Evolutionary conservation across 306 rosid species (phyloP), one percentile per base, ranked within the genome.

Genomic region (Fragaria vesca): DNA sequence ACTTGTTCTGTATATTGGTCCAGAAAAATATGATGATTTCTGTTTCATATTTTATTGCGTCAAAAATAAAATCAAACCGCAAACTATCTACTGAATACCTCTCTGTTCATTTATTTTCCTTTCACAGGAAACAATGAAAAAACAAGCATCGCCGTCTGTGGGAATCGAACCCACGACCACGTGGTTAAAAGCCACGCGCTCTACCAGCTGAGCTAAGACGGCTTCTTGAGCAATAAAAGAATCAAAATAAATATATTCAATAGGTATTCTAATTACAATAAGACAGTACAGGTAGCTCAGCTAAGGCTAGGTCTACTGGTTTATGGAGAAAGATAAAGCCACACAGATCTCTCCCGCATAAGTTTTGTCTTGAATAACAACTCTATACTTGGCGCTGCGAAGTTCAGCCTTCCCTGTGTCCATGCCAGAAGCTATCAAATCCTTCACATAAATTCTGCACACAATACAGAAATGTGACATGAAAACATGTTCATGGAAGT

Each of bases 181-280:
- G 71, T 71, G 82, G 55, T 79, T 79, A 79, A 79, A 79, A 79
- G 77, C 72, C 77, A 61, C 77, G 77, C 77, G 77, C 82, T 79
- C 82, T 79, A 72, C 82, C 77, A 12, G 82, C 82, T 79, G 82
- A 79, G 77, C 82, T 72, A 72, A 79, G 82, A 75, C 78, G 78
- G 78, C 71, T 42, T 0, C 0, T 1, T 4, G 34, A 0, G 1
- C 0, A 0, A 17, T 4, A 0, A 8, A 7, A 7, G 47, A 34
- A 18, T 32, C 36, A 32, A 3, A 32, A 32, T 3, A 0, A 3
- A 0, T 32, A 32, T 0, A 32, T 32, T 32, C 36, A 32, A 32
- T 32, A 32, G 36, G 36, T 3, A 32, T 3, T 24, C 13, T 24
- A 24, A 26, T 9, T 61, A 61, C 66, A 61, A 52, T 52, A 20